Evolutionary conservation across 163 green algal genomes (phyloP), one percentile per base, ranked within the genome.

Genomic region (Prototheca cutis): DNA sequence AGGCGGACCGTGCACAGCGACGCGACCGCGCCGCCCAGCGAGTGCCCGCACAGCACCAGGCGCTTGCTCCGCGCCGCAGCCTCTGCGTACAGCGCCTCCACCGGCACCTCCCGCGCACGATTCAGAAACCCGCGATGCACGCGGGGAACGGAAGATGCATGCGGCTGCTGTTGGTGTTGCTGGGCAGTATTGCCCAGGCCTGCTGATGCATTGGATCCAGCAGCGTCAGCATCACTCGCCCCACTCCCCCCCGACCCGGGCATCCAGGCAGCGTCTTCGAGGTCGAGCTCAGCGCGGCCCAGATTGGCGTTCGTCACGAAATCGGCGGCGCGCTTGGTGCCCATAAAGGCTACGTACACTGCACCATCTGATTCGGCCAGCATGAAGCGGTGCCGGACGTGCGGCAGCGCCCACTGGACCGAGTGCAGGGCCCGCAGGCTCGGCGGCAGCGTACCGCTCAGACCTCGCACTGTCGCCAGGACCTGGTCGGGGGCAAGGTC

Each of bases 331-430:
- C 70, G 64, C 73, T 89, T 90, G 29, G 80, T 90, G 39, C 84
- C 84, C 80, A 90, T 85, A 49, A 89, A 90, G 4, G 76, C 74
- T 0, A 87, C 76, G 30, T 85, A 89, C 25, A 93, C 31, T 0
- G 71, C 61, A 3, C 66, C 61, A 4, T 54, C 55, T 6, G 48
- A 59, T 7, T 77, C 68, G 3, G 81, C 79, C n/a, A 93, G 42
- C 40, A 88, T 24, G 61, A 80, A 91, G 48, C 75, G 70, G 55
- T 88, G 82, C 4, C 52, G 49, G 1, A 87, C 63, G 45, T 78
- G 75, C 0, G 62, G 34, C 40, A 71, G 57, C 10, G 71, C 75
- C 18, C 80, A 71, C 58, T 86, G 74, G n/a, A 88, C 54, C 0
- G 57, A 21, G n/a, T 75, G 49, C 10, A 88, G 53, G 13, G 73